These are phyloP conservation scores for Pseudogymnoascus sp. DNA, from an alignment of 2,329 filamentous ascomycete species.

Conservation along the genomic window DNA sequence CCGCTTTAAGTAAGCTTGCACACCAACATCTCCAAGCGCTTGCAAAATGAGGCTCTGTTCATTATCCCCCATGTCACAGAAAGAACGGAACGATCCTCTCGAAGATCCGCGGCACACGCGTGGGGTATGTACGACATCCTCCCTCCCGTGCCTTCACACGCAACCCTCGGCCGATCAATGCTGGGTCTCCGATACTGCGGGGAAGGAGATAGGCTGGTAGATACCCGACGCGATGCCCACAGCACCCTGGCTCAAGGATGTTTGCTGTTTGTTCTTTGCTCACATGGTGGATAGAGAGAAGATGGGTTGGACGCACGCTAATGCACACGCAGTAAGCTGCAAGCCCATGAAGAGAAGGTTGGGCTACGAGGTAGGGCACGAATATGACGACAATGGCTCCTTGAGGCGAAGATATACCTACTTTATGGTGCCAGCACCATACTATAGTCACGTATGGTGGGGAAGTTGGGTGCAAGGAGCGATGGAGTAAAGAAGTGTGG, in stretches of 20 bases:
- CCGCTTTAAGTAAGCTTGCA: neutral
- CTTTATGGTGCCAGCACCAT: neutral
- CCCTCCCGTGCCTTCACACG: neutral
- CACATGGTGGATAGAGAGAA: neutral
- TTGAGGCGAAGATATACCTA: neutral
- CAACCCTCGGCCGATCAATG: neutral
- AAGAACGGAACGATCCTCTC: neutral
- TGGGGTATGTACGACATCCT: neutral
- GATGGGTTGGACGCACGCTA: neutral
- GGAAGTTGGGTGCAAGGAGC: neutral
- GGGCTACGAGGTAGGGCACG: neutral
- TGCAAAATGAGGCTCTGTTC: neutral
- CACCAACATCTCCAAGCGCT: neutral
- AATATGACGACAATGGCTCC: neutral
- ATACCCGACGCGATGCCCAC: neutral
- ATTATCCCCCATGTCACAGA: neutral
- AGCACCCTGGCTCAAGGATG: neutral
- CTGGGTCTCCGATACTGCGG: neutral
- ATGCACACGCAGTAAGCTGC: neutral
- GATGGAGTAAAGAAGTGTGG: neutral
- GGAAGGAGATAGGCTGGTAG: neutral
- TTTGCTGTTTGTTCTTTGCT: neutral
- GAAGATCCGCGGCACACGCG: neutral
- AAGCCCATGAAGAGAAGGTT: conserved; percentile 1
- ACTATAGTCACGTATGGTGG: neutral